These are phyloP conservation scores for Ogataea naganishii DNA, from an alignment of 805 yeast genomes.

Conservation along the genomic window DNA sequence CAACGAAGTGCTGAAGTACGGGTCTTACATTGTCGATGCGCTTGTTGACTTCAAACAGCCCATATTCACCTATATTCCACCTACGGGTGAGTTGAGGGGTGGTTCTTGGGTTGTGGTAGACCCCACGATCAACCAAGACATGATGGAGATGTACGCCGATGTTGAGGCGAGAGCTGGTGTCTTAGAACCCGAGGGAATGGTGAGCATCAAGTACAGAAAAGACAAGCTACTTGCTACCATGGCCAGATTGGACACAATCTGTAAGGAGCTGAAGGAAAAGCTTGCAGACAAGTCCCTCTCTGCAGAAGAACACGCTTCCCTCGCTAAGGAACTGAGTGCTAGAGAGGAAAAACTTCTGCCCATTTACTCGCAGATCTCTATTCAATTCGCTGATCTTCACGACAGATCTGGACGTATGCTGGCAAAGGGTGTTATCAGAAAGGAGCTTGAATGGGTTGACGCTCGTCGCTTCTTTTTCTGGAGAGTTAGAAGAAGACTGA, in stretches of 20 bases:
- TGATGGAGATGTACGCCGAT: conserved; percentile 99
- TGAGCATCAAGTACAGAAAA: conserved; percentile 94
- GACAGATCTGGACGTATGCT: conserved; percentile 97
- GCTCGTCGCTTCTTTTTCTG: conserved; percentile 97
- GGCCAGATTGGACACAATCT: conserved; percentile 77
- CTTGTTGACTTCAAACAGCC: conserved; percentile 95
- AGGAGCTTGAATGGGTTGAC: conserved; percentile 76
- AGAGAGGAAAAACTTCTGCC: conserved; percentile 81
- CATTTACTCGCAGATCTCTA: conserved; percentile 82
- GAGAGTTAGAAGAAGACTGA: conserved; percentile 93
- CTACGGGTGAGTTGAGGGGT: conserved; percentile 97
- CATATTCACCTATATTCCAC: conserved; percentile 93
- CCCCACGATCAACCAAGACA: conserved; percentile 91
- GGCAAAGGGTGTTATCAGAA: conserved; percentile 85
- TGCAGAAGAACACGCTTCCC: conserved; percentile 56
- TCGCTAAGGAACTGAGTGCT: conserved; percentile 57
- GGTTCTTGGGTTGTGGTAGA: conserved; percentile 99
- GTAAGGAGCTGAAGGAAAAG: conserved; percentile 57
- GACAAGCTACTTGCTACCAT: conserved; percentile 87
- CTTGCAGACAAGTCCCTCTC: conserved; percentile 43
- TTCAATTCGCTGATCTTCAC: conserved; percentile 96
- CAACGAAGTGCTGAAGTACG: conserved; percentile 95
- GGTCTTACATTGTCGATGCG: conserved; percentile 95
- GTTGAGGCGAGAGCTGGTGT: conserved; percentile 95
- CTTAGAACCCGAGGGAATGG: conserved; percentile 98